phyloP scores from a whole-genome alignment of 1,139 yeast genomes.

The Pichia sp. region DNA sequence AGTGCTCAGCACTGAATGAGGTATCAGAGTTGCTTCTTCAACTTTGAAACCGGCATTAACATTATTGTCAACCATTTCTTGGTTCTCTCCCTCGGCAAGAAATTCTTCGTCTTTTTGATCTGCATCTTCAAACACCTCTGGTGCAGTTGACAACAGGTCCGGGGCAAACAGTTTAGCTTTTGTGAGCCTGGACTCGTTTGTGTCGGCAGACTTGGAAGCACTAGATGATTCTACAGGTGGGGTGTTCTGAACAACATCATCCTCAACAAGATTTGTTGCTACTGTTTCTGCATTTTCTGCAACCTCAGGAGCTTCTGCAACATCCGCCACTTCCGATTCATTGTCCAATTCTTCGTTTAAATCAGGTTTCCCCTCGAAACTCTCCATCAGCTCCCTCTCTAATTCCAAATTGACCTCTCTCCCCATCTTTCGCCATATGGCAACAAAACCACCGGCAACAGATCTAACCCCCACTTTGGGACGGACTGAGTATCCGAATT shows the following conservation, averaged over 20 bases:
- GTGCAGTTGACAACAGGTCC: conserved; percentile 14
- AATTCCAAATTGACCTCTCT: conserved; percentile 14
- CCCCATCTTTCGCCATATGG: conserved; percentile 31
- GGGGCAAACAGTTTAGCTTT: conserved; percentile 5
- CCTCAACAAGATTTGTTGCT: too few relatives aligned
- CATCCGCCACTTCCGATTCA: not conserved
- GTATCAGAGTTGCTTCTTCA: conserved; percentile 17
- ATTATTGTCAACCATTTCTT: not conserved
- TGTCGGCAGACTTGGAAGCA: conserved; percentile 1
- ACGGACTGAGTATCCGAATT: conserved; percentile 40
- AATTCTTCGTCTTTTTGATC: not conserved
- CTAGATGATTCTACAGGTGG: not conserved
- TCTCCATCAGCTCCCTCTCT: conserved; percentile 14
- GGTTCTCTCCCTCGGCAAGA: not conserved
- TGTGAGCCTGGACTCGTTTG: not conserved
- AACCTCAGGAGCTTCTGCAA: too few relatives aligned
- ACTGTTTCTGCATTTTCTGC: too few relatives aligned
- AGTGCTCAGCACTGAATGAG: conserved; percentile 17
- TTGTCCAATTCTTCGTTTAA: not conserved
- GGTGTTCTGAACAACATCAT: too few relatives aligned
- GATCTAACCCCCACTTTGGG: conserved; percentile 43
- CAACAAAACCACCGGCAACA: conserved; percentile 47
- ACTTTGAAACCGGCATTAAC: conserved; percentile 12
- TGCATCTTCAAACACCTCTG: conserved; percentile 15
- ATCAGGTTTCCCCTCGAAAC: conserved; percentile 12